These are phyloP conservation scores for Crotalaria pallida DNA, from an alignment of 306 rosid genomes.

Conservation along the genomic window DNA sequence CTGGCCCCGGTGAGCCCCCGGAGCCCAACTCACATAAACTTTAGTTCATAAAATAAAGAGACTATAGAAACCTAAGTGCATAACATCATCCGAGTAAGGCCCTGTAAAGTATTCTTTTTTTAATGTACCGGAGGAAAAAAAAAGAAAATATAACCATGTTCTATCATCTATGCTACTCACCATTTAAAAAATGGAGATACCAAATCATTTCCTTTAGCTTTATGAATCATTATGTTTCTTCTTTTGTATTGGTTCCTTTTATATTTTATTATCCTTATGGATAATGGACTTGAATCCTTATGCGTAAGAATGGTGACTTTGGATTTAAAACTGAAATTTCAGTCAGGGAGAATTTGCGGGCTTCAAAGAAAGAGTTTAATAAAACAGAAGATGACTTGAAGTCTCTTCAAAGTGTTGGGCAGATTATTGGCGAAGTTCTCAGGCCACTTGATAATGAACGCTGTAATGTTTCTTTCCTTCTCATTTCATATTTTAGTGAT, in stretches of 20 bases:
- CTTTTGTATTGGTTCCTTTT: background rate
- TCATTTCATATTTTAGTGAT: background rate
- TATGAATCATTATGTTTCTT: background rate
- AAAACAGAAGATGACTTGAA: conserved; percentile 98
- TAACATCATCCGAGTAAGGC: no score
- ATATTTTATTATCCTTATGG: background rate
- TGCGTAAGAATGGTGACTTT: conserved; percentile 6
- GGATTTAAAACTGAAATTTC: conserved; percentile 27
- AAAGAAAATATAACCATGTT: no score
- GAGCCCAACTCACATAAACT: no score
- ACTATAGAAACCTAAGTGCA: no score
- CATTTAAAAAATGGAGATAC: background rate
- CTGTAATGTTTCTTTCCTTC: conserved; percentile 35
- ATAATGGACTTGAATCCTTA: background rate
- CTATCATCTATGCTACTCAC: no score
- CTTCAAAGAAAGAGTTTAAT: conserved; percentile 75
- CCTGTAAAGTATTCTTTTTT: no score
- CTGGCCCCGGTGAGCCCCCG: no score
- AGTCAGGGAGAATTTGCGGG: conserved; percentile 78
- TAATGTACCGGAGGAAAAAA: no score
- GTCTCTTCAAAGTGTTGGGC: conserved; percentile 95
- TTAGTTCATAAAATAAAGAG: no score
- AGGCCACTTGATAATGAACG: conserved; percentile 95
- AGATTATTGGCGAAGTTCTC: conserved; percentile 93
- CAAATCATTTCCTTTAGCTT: background rate